Evolutionary conservation across 805 yeast genomes (phyloP), one percentile per base, ranked within the genome.

Genomic region (Candida cerambycidarum): DNA sequence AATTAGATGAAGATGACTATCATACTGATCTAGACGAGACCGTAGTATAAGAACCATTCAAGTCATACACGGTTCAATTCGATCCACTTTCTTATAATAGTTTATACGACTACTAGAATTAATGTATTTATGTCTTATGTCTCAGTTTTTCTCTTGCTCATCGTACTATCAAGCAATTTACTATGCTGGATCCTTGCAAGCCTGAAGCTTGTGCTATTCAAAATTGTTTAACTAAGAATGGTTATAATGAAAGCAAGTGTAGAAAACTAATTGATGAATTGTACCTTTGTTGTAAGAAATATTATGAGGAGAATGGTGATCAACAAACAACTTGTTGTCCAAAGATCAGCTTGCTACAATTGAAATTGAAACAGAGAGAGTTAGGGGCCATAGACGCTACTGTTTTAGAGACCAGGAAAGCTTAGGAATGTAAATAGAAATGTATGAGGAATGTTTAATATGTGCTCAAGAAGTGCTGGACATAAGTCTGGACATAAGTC

Each of bases 181-280:
- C n/a, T n/a, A 30, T 30, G 41, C 28, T 17, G 10, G 75, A 71
- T 42, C 78, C 85, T 2, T 88, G 96, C 62, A 85, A 85, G 56
- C 74, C 85, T 5, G 75, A 83, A 49, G 96, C 96, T 2, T 88
- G 96, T 65, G 82, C 80, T 2, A 88, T 88, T 30, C 95, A 87
- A 61, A 85, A 83, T 51, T 89, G 97, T 56, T 65, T 89, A 8
- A 75, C 76, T 40, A 57, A 64, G 18, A 73, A 75, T 50, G 73
- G 77, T 30, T 89, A 80, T 63, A 74, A 86, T 59, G 97, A 90
- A 57, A 59, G 85, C 5, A 81, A 77, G 53, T 89, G 97, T 58
- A 75, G 87, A 7, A 69, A 72, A 44, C 63, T 75, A 9, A 88
- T 90, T 25, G 89, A 84, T 56, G 68, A 74, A 37, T 63, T 89